phyloP scores from a whole-genome alignment of 257 asterid genomes.

The Datura wrightii region DNA sequence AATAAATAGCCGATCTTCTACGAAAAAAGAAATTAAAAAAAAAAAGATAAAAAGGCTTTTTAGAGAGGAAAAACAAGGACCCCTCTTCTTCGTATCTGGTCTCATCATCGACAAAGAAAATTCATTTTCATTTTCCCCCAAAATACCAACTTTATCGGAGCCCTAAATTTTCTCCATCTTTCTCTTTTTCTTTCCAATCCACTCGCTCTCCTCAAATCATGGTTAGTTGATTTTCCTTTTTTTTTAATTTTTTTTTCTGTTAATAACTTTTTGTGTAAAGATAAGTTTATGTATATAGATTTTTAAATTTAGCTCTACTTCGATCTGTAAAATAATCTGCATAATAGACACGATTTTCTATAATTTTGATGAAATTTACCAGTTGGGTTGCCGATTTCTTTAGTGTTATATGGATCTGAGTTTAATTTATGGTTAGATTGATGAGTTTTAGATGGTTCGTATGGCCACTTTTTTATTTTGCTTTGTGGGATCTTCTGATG shows the following conservation, averaged over 20 bases:
- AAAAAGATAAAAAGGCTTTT: too few relatives aligned
- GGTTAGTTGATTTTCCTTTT: slow-evolving; percentile 32
- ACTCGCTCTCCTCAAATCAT: slow-evolving; percentile 31
- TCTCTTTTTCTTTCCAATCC: not conserved
- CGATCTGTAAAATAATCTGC: slow-evolving; percentile 22
- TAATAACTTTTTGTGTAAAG: not conserved
- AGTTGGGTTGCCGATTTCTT: not conserved
- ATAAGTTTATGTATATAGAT: not conserved
- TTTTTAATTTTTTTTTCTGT: not conserved
- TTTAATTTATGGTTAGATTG: not conserved
- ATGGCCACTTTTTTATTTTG: not conserved
- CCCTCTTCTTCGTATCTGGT: slow-evolving; percentile 11
- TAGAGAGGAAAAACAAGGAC: not conserved
- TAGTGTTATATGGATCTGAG: slow-evolving; percentile 35
- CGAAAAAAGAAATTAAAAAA: not conserved
- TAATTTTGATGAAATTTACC: not conserved
- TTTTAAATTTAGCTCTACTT: not conserved
- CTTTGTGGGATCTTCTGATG: not conserved
- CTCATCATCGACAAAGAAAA: not conserved
- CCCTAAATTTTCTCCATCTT: slow-evolving; percentile 46
- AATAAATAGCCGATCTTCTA: not conserved
- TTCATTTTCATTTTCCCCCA: not conserved
- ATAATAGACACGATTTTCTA: not conserved
- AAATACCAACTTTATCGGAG: slow-evolving; percentile 40
- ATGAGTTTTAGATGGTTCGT: not conserved